These are phyloP conservation scores for Tetrapisispora arboricola DNA, from an alignment of 805 yeast genomes.

Conservation along the genomic window DNA sequence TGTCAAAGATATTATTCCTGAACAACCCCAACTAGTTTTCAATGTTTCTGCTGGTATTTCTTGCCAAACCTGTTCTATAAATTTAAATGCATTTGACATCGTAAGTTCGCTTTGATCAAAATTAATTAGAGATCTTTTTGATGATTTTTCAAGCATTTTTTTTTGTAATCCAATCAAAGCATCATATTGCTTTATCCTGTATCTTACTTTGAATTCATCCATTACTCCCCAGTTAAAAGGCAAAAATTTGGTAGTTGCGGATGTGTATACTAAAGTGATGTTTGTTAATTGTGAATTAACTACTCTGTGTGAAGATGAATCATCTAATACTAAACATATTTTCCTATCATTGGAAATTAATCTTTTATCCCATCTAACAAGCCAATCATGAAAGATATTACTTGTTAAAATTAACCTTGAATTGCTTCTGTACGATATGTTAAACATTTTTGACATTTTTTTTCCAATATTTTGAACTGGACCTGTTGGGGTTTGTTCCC, in stretches of 20 bases:
- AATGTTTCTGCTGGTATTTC: conserved; percentile 30
- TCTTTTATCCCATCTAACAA: conserved; percentile 49
- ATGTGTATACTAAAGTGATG: conserved; percentile 32
- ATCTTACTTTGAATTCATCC: conserved; percentile 49
- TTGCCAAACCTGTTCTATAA: conserved; percentile 51
- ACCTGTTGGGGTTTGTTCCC: neutral
- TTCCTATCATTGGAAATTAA: conserved; percentile 39
- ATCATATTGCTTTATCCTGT: conserved; percentile 47
- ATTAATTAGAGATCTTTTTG: conserved; percentile 16
- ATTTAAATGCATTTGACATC: conserved; percentile 45
- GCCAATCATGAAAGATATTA: conserved; percentile 51
- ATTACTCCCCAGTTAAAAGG: conserved; percentile 59
- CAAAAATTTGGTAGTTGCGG: conserved; percentile 34
- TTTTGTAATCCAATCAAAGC: conserved; percentile 27
- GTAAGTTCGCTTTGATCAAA: conserved; percentile 38
- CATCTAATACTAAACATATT: conserved; percentile 47
- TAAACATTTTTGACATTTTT: conserved; percentile 43
- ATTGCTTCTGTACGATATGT: conserved; percentile 47
- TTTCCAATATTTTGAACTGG: conserved; percentile 19
- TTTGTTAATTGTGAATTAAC: conserved; percentile 40
- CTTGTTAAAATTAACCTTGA: conserved; percentile 55
- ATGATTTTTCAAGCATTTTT: conserved; percentile 8
- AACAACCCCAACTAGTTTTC: conserved; percentile 35
- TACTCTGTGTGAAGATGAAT: conserved; percentile 53
- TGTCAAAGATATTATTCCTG: conserved; percentile 32